These are phyloP conservation scores for Aspergillus sp. DNA, from an alignment of 2,329 filamentous ascomycete genomes.

Conservation along the genomic window DNA sequence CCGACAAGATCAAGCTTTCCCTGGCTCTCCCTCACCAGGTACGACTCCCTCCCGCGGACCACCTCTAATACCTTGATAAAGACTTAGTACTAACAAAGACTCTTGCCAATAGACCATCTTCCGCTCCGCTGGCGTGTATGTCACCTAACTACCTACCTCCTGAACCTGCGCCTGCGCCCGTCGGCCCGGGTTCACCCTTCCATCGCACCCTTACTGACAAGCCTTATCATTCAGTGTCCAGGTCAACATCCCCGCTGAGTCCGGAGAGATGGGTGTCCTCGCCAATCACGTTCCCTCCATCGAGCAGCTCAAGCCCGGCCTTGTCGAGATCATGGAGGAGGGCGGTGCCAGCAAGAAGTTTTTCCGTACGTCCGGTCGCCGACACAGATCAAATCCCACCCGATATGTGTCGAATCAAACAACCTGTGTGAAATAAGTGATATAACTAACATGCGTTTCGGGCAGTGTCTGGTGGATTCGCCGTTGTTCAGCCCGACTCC, in stretches of 20 bases:
- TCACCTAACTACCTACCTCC: constrained; percentile 22
- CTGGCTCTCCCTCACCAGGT: constrained; percentile 98
- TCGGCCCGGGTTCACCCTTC: constrained; percentile 11
- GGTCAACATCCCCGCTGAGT: constrained; percentile 98
- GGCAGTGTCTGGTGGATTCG: constrained; percentile 92
- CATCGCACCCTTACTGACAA: constrained; percentile 47
- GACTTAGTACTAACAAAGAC: constrained; percentile 24
- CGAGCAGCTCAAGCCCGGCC: constrained; percentile 96
- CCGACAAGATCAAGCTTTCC: constrained; percentile 98
- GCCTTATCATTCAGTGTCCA: constrained; percentile 72
- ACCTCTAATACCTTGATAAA: constrained; percentile 2
- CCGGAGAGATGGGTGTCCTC: constrained; percentile 98
- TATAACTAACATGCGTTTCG: constrained; percentile 18
- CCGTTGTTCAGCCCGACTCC: constrained; percentile 93
- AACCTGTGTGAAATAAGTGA: not conserved
- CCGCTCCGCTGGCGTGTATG: constrained; percentile 70
- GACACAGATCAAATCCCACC: constrained; percentile 8
- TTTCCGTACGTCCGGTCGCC: constrained; percentile 71
- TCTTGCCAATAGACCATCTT: constrained; percentile 59
- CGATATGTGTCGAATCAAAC: not conserved
- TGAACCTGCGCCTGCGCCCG: constrained; percentile 7
- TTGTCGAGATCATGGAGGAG: constrained; percentile 96
- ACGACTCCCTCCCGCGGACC: constrained; percentile 46
- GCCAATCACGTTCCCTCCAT: constrained; percentile 98
- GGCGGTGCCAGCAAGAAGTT: constrained; percentile 86